Evolutionary conservation across 176 grass and related monocot genomes (phyloP).

Genomic region (Raddia guianensis): DNA sequence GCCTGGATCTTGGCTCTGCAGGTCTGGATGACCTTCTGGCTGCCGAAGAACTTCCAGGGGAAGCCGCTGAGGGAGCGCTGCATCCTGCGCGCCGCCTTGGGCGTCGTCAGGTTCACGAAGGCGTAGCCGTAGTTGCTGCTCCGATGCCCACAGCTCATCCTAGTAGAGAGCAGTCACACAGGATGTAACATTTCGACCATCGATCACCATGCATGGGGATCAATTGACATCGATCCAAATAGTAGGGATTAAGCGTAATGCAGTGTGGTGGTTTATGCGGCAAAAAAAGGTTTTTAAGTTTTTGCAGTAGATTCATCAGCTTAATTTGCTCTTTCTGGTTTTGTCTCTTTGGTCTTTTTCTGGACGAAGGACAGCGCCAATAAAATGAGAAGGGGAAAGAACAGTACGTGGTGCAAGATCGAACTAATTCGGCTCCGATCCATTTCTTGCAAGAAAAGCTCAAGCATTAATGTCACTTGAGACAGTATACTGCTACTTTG

Average conservation of each 20-base stretch:
- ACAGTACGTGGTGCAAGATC: too few relatives aligned
- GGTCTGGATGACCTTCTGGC: slow-evolving; percentile 48
- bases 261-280: background rate
- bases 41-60: slow-evolving; percentile 45
- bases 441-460: too few relatives aligned
- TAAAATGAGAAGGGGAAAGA: too few relatives aligned
- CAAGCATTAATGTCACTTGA: background rate
- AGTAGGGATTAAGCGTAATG: background rate
- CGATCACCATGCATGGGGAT: background rate
- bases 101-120: slow-evolving; percentile 76
- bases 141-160: background rate
- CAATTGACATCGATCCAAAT: too few relatives aligned
- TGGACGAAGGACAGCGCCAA: background rate
- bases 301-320: too few relatives aligned
- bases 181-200: background rate
- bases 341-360: slow-evolving; percentile 28
- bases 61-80: slow-evolving; percentile 30
- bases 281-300: too few relatives aligned
- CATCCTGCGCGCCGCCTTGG: slow-evolving; percentile 33
- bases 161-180: background rate
- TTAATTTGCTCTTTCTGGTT: background rate
- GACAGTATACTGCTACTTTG: background rate
- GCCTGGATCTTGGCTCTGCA: slow-evolving; percentile 55
- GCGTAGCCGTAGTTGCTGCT: slow-evolving; percentile 70
- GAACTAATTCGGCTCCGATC: background rate